Evolutionary conservation across 768 basidiomycete species (phyloP).

Genomic region (Mycena venus): DNA sequence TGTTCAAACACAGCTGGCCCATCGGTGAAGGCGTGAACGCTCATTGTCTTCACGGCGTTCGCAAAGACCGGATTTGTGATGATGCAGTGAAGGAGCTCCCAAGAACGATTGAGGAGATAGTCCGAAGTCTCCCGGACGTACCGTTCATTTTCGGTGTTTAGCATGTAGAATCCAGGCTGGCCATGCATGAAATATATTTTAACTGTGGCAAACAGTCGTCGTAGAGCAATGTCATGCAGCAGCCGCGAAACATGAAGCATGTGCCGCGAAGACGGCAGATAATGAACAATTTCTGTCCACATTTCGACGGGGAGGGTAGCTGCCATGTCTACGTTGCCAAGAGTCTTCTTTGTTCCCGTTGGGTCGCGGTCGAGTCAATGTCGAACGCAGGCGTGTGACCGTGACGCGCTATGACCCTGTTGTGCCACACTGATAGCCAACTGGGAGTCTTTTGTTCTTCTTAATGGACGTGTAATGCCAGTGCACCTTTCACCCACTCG

Average conservation of each 20-base stretch:
- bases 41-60: conserved; percentile 50
- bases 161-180: conserved; percentile 40
- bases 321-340: neutral
- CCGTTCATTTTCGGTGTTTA: conserved; percentile 45
- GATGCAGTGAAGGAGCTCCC: conserved; percentile 56
- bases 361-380: too few relatives aligned
- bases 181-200: conserved; percentile 54
- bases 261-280: conserved; percentile 42
- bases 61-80: conserved; percentile 50
- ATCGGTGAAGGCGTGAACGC: conserved; percentile 51
- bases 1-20: conserved; percentile 52
- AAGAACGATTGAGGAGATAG: conserved; percentile 52
- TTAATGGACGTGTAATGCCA: neutral
- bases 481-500: neutral
- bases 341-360: too few relatives aligned
- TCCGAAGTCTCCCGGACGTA: conserved; percentile 45
- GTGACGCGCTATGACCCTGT: neutral
- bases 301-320: conserved; percentile 51
- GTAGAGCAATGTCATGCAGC: conserved; percentile 52
- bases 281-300: conserved; percentile 49
- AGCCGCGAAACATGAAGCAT: conserved; percentile 51
- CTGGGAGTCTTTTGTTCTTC: too few relatives aligned
- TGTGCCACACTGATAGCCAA: too few relatives aligned
- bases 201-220: conserved; percentile 49
- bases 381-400: too few relatives aligned